Percentiles rank a stretch among this genome's conserved stretches.
phyloP scores from a whole-genome alignment of 768 basidiomycete species.

The Trametes punicea region DNA sequence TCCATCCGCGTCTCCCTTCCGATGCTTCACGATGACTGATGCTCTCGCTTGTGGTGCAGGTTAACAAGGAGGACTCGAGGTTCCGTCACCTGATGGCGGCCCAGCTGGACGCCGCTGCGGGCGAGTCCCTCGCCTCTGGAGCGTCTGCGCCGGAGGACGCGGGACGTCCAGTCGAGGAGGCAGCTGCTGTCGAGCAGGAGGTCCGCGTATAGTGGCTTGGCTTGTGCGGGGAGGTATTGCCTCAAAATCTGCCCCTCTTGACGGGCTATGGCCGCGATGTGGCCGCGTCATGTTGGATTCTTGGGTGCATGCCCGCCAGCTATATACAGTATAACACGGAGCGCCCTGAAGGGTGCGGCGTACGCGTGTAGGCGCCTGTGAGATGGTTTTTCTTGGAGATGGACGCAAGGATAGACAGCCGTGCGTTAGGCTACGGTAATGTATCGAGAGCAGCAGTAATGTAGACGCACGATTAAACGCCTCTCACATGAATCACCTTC shows the following conservation, averaged over 20 bases:
- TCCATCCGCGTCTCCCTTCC: neutral
- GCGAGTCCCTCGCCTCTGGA: conserved; percentile 13
- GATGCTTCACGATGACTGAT: neutral
- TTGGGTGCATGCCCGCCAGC: too few species aligned
- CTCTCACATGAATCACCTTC: neutral
- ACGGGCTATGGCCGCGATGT: too few species aligned
- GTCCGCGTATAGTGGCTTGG: neutral
- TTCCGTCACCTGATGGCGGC: conserved; percentile 90
- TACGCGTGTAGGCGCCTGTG: neutral
- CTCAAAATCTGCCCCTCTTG: too few species aligned
- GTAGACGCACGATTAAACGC: conserved; percentile 7
- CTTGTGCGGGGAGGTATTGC: too few species aligned
- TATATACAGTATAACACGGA: too few species aligned
- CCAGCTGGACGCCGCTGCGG: conserved; percentile 58
- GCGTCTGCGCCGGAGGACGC: neutral
- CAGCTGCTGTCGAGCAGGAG: neutral
- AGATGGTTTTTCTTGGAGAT: neutral
- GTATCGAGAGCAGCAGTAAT: conserved; percentile 7
- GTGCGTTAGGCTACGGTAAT: neutral
- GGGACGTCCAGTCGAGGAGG: neutral
- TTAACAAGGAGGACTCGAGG: conserved; percentile 65
- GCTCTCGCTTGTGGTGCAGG: conserved; percentile 34
- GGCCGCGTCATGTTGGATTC: too few species aligned
- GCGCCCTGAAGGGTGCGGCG: neutral
- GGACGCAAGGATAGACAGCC: neutral